phyloP scores from a whole-genome alignment of 257 asterid species.

The Penstemon eatonii region DNA sequence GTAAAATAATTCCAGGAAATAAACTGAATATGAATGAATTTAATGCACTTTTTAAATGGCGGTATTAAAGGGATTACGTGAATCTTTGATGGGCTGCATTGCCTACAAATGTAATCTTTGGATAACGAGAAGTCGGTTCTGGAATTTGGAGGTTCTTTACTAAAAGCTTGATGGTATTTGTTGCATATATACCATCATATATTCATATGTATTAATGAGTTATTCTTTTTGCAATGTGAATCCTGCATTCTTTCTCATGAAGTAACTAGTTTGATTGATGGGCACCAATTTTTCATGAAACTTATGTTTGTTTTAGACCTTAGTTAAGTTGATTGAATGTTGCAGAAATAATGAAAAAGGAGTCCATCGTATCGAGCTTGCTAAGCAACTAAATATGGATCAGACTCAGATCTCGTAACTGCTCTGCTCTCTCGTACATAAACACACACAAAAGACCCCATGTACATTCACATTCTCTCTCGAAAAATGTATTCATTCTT shows the following conservation, averaged over 20 bases:
- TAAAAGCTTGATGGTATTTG: constrained; percentile 1
- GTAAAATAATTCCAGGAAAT: not conserved
- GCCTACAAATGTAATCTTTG: not conserved
- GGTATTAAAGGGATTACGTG: not conserved
- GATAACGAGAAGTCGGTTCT: too few species aligned
- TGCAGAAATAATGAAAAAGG: constrained; percentile 64
- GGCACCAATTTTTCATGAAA: not conserved
- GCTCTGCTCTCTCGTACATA: constrained; percentile 24
- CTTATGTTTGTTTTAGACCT: constrained; percentile 8
- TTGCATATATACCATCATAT: not conserved
- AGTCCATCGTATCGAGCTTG: constrained; percentile 60
- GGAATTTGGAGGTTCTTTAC: not conserved
- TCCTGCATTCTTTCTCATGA: constrained; percentile 1
- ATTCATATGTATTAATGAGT: not conserved
- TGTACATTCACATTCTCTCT: not conserved
- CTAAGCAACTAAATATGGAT: constrained; percentile 52
- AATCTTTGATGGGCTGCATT: not conserved
- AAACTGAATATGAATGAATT: not conserved
- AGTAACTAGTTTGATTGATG: not conserved
- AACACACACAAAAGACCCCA: not conserved
- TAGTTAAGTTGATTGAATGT: constrained; percentile 21
- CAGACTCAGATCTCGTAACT: constrained; percentile 49
- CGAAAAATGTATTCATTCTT: constrained; percentile 11
- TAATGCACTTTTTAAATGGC: not conserved
- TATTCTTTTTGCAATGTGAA: not conserved